Percentiles rank a stretch among this genome's conserved stretches.
Conservation (phyloP, 208 protist genomes). For the Acanthamoeba healyi region DNA sequence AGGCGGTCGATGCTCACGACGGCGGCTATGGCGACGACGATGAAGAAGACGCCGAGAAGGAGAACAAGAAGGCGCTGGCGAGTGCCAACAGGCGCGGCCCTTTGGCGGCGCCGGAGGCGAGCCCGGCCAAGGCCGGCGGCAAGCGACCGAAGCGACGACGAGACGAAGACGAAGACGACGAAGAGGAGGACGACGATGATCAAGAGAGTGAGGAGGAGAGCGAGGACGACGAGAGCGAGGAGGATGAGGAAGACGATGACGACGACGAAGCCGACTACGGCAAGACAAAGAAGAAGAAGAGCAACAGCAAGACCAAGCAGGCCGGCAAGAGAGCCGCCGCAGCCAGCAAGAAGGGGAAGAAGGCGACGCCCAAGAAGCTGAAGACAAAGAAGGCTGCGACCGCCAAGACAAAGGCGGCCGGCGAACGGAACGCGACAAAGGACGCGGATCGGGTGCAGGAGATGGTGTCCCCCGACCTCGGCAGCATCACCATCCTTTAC, state of each 20-base stretch:
- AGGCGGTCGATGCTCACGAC: background rate
- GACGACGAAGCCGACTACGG: background rate
- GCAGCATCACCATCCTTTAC: constrained; percentile 14
- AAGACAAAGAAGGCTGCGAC: background rate
- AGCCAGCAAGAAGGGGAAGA: background rate
- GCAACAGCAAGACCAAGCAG: background rate
- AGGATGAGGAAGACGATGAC: constrained; percentile 10
- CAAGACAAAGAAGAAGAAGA: constrained; percentile 44
- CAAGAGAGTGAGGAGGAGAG: background rate
- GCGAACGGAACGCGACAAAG: background rate
- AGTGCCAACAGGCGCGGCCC: background rate
- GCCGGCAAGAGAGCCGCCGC: background rate
- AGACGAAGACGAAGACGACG: background rate
- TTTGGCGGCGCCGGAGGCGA: background rate
- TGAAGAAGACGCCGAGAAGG: background rate
- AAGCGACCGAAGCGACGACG: background rate
- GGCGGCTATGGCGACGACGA: background rate
- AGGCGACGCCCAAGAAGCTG: background rate
- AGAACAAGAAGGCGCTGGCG: background rate
- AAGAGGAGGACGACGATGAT: constrained; percentile 10
- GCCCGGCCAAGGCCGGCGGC: background rate
- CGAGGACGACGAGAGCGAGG: background rate
- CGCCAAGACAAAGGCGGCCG: background rate
- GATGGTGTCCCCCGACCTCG: constrained; percentile 23
- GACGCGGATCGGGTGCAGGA: constrained; percentile 1